Percentiles rank a stretch among this genome's conserved stretches.
phyloP scores from a whole-genome alignment of 352 stramenopile species.

The Globisporangium lucens region DNA sequence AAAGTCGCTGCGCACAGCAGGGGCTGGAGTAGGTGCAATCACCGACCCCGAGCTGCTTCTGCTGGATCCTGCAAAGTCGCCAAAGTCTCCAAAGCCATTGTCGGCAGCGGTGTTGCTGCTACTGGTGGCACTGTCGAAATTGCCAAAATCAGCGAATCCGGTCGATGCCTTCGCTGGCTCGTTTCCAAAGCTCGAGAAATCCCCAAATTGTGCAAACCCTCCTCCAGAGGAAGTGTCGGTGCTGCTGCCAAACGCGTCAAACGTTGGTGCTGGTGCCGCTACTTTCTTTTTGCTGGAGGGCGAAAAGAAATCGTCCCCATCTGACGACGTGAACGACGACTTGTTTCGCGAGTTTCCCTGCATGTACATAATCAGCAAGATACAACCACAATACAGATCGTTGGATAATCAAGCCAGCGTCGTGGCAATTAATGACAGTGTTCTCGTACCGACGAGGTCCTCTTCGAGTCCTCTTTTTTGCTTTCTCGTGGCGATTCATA shows the following conservation, averaged over 20 bases:
- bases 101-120: slow-evolving; percentile 15
- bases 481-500: slow-evolving; percentile 66
- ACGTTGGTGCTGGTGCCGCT: slow-evolving; percentile 27
- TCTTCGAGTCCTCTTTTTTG: slow-evolving; percentile 39
- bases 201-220: slow-evolving; percentile 59
- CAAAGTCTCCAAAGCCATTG: slow-evolving; percentile 49
- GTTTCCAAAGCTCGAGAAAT: slow-evolving; percentile 75
- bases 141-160: slow-evolving; percentile 54
- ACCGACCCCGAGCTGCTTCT: slow-evolving; percentile 20
- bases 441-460: slow-evolving; percentile 34
- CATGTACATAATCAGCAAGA: background rate
- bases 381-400: background rate
- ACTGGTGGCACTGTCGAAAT: slow-evolving; percentile 36
- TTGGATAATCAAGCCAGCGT: background rate
- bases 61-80: slow-evolving; percentile 37
- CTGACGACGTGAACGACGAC: slow-evolving; percentile 35
- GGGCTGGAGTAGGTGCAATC: slow-evolving; percentile 23
- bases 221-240: slow-evolving; percentile 19
- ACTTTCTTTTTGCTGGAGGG: slow-evolving; percentile 23
- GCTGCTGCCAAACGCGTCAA: slow-evolving; percentile 33
- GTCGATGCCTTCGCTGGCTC: slow-evolving; percentile 30
- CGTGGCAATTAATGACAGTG: background rate
- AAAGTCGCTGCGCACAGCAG: slow-evolving; percentile 40
- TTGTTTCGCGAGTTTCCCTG: slow-evolving; percentile 42
- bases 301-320: slow-evolving; percentile 46